These are phyloP conservation scores for Paecilomyces sp. DNA, from an alignment of 2,329 filamentous ascomycete genomes.

Conservation along the genomic window DNA sequence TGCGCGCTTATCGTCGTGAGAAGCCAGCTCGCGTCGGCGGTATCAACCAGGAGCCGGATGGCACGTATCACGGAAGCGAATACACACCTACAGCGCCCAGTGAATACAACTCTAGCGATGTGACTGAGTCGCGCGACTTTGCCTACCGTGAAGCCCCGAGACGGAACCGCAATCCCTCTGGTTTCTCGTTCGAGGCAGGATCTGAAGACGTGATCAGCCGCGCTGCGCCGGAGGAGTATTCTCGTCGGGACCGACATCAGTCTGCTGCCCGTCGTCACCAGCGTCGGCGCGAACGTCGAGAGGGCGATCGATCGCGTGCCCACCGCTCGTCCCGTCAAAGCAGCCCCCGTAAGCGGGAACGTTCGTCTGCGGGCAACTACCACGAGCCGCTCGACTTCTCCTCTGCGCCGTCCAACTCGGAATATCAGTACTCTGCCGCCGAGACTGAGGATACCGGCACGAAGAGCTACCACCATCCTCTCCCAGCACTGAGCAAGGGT, in stretches of 20 bases:
- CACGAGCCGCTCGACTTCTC: constrained; percentile 39
- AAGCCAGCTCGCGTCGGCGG: constrained; percentile 81
- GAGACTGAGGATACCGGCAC: constrained; percentile 41
- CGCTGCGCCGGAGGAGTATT: constrained; percentile 26
- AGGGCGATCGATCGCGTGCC: constrained; percentile 2
- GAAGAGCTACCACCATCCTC: constrained; percentile 51
- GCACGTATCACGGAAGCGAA: constrained; percentile 73
- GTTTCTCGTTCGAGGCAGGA: constrained; percentile 45
- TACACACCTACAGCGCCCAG: constrained; percentile 58
- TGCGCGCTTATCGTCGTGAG: constrained; percentile 80
- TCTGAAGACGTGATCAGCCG: constrained; percentile 37
- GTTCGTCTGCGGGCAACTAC: constrained; percentile 30
- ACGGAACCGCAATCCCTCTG: constrained; percentile 20
- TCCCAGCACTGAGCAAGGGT: constrained; percentile 46
- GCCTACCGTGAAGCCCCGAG: constrained; percentile 20
- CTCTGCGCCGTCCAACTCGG: constrained; percentile 27
- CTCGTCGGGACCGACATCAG: constrained; percentile 16
- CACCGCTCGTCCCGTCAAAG: constrained; percentile 11
- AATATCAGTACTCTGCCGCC: constrained; percentile 35
- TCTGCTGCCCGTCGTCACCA: constrained; percentile 25
- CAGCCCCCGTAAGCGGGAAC: constrained; percentile 29
- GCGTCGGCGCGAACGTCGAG: constrained; percentile 9
- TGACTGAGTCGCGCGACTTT: constrained; percentile 43
- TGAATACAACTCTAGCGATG: constrained; percentile 36
- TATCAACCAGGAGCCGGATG: constrained; percentile 75